phyloP scores from a whole-genome alignment of 2,329 filamentous ascomycete genomes.

The Trichoderma lentiforme region DNA sequence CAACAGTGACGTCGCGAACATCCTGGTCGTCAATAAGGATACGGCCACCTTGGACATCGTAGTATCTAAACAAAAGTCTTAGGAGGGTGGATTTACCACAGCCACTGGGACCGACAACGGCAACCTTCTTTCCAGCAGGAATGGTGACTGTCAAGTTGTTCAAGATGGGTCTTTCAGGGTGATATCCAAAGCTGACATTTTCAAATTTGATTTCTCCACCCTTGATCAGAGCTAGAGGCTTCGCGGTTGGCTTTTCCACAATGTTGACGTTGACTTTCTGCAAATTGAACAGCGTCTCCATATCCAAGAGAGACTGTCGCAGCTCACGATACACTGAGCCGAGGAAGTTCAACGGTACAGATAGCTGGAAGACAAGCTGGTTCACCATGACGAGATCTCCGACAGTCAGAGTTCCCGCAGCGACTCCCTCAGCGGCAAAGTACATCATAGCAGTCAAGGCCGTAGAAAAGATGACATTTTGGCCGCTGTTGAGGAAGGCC shows the following conservation, averaged over 20 bases:
- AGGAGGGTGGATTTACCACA: constrained; percentile 96
- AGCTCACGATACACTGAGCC: constrained; percentile 97
- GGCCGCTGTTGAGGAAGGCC: constrained; percentile 87
- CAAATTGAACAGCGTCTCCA: constrained; percentile 97
- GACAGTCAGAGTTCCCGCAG: constrained; percentile 75
- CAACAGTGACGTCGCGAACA: constrained; percentile 75
- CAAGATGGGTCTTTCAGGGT: constrained; percentile 80
- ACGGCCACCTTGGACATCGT: constrained; percentile 79
- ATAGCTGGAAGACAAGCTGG: constrained; percentile 96
- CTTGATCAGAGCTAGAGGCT: constrained; percentile 65
- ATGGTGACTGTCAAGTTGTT: constrained; percentile 83
- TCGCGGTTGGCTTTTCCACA: constrained; percentile 71
- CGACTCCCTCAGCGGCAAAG: constrained; percentile 85
- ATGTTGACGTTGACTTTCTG: constrained; percentile 94
- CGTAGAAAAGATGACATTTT: constrained; percentile 95
- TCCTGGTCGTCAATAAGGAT: constrained; percentile 94
- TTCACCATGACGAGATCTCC: constrained; percentile 99
- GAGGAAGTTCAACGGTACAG: constrained; percentile 93
- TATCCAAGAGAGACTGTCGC: constrained; percentile 89
- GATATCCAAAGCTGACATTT: constrained; percentile 92
- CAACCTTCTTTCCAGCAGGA: constrained; percentile 92
- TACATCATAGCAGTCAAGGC: constrained; percentile 98
- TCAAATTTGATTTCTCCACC: constrained; percentile 93
- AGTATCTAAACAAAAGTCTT: constrained; percentile 87
- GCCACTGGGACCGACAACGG: constrained; percentile 89